Evolutionary conservation across 2,329 filamentous ascomycete species (phyloP), one percentile per base, ranked within the genome.

Genomic region (Onygenales sp.): DNA sequence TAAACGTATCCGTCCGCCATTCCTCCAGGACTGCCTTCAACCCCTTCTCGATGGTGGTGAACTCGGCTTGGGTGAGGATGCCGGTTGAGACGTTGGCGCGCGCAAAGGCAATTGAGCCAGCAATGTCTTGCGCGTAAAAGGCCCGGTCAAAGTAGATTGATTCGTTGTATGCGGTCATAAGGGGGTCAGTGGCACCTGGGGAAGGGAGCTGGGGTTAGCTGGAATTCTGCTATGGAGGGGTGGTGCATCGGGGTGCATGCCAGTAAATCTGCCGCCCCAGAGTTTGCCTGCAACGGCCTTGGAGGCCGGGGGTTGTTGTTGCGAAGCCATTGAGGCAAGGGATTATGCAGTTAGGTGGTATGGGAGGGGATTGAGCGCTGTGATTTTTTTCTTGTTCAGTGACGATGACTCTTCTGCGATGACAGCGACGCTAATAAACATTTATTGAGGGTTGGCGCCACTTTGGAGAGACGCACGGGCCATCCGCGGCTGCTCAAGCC

Each of bases 151-250:
- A 88, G 67, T 80, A 81, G 63, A 93, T 84, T 52, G 80, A 84
- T 62, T 85, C 85, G 67, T 92, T 93, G 75, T 90, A 93, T 57
- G 83, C 76, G 54, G 82, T 77, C 87, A 93, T 92, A 51, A 92
- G 78, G 34, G 87, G 86, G 70, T 91, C 87, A 57, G 89, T 80
- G 58, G 79, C 84, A 70, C 86, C 85, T 85, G 61, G 47, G 42
- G 52, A 61, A 54, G 58, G 37, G 42, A 42, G 52, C 54, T 51
- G 47, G 42, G 50, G 54, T 42, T 47, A 39, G 31, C n/a, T 36
- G 39, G 54, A 55, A 44, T 52, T 54, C 32, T 5, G 21, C 3
- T 27, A 4, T 33, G 31, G 32, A 33, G 42, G 8, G 27, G 31
- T 17, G 34, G 44, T 27, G 4, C 21, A 27, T 27, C 21, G 21